Evolutionary conservation across 2,329 filamentous ascomycete genomes (phyloP).

Genomic region (Fusarium poae): DNA sequence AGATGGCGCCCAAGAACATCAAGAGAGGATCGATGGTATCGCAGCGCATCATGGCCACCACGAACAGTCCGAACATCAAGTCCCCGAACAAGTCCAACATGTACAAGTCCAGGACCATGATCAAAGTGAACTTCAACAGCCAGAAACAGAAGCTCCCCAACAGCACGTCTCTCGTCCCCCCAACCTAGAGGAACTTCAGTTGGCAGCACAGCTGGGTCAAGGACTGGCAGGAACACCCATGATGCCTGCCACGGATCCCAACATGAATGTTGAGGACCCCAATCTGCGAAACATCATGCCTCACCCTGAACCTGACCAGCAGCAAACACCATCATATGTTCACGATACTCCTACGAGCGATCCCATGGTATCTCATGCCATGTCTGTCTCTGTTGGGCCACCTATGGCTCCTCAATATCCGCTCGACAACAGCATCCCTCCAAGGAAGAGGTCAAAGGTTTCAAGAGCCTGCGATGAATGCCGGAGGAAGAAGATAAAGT

Average conservation of each 20-base stretch:
- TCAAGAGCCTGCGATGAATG: constrained; percentile 92
- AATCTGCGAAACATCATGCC: constrained; percentile 60
- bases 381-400: constrained; percentile 55
- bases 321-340: constrained; percentile 54
- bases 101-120: constrained; percentile 50
- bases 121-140: constrained; percentile 49
- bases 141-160: constrained; percentile 56
- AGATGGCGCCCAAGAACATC: constrained; percentile 52
- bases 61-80: constrained; percentile 48
- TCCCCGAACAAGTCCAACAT: constrained; percentile 48
- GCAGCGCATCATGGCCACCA: constrained; percentile 44
- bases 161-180: constrained; percentile 59
- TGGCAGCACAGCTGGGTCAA: constrained; percentile 70
- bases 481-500: constrained; percentile 89
- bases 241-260: constrained; percentile 62
- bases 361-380: constrained; percentile 54
- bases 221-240: constrained; percentile 63
- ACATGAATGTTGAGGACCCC: constrained; percentile 59
- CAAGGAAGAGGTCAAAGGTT: constrained; percentile 85
- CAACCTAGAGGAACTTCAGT: constrained; percentile 68
- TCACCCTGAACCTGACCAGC: constrained; percentile 57
- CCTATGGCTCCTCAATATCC: constrained; percentile 56
- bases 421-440: constrained; percentile 71
- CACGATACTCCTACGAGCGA: constrained; percentile 56
- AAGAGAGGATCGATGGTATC: constrained; percentile 47